These are phyloP conservation scores for Fusarium udum DNA, from an alignment of 2,329 filamentous ascomycete species.

Conservation along the genomic window DNA sequence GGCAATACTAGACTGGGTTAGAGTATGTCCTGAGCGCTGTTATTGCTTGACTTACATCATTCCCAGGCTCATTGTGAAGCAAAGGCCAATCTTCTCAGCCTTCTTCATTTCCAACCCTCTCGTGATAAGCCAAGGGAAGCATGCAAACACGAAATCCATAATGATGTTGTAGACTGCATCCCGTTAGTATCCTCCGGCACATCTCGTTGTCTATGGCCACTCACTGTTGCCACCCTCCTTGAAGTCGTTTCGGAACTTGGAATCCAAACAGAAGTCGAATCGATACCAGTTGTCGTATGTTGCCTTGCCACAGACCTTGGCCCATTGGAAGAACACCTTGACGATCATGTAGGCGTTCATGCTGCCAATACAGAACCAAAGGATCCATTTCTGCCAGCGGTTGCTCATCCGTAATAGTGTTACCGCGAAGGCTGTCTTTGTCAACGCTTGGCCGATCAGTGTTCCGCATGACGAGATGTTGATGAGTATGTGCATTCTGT, in stretches of 20 bases:
- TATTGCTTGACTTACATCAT: constrained; percentile 49
- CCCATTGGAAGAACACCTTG: constrained; percentile 61
- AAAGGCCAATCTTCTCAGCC: constrained; percentile 60
- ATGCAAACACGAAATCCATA: constrained; percentile 62
- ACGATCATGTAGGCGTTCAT: constrained; percentile 60
- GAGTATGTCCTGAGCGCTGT: accelerated
- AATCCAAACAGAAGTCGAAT: constrained; percentile 55
- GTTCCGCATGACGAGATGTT: constrained; percentile 53
- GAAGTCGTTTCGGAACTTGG: constrained; percentile 52
- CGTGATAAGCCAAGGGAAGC: constrained; percentile 61
- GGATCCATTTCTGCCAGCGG: constrained; percentile 52
- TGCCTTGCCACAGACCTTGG: constrained; percentile 53
- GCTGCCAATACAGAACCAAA: constrained; percentile 60
- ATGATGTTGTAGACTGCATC: constrained; percentile 60
- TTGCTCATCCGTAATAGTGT: constrained; percentile 55
- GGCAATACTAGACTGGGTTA: constrained; percentile 49
- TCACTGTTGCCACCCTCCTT: constrained; percentile 62
- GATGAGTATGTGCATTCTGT: constrained; percentile 63
- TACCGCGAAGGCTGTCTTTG: constrained; percentile 52
- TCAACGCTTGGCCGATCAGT: constrained; percentile 48
- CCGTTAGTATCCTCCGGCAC: background rate
- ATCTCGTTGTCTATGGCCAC: constrained; percentile 5
- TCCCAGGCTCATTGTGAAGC: constrained; percentile 60
- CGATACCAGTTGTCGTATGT: constrained; percentile 59
- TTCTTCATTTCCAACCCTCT: constrained; percentile 58